Percentiles rank a stretch among this genome's conserved stretches.
phyloP scores from a whole-genome alignment of 2,329 filamentous ascomycete genomes.

The Fusarium newnesense region DNA sequence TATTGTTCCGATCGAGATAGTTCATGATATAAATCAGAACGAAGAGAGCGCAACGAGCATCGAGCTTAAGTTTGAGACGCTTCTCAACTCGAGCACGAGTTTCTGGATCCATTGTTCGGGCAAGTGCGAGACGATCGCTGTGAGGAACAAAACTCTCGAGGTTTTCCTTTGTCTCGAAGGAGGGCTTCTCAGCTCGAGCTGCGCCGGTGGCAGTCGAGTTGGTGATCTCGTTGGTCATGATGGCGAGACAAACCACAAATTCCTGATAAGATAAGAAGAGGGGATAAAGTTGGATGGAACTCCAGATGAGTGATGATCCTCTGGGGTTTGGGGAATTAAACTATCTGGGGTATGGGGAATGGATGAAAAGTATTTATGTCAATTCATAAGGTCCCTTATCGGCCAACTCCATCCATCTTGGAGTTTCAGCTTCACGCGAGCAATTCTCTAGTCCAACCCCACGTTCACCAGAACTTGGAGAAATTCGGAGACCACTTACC shows the following conservation, averaged over 20 bases:
- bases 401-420: neutral
- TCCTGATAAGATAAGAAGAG: neutral
- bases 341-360: constrained; percentile 20
- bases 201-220: neutral
- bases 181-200: neutral
- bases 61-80: constrained; percentile 75
- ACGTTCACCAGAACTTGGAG: neutral
- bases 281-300: neutral
- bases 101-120: constrained; percentile 1
- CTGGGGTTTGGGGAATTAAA: neutral
- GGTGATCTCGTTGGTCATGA: constrained; percentile 12
- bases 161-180: constrained; percentile 1
- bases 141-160: neutral
- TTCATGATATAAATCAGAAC: constrained; percentile 81
- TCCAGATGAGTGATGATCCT: neutral
- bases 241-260: neutral
- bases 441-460: neutral
- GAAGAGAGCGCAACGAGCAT: constrained; percentile 74
- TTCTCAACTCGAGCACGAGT: constrained; percentile 62
- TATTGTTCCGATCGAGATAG: constrained; percentile 76
- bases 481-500: neutral
- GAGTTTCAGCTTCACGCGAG: neutral
- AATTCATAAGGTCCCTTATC: neutral
- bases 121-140: neutral
- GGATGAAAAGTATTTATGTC: constrained; percentile 8